Evolutionary conservation across 495 filamentous ascomycete species (phyloP), one percentile per base, ranked within the genome.

Genomic region (Aspergillus cavernicola): DNA sequence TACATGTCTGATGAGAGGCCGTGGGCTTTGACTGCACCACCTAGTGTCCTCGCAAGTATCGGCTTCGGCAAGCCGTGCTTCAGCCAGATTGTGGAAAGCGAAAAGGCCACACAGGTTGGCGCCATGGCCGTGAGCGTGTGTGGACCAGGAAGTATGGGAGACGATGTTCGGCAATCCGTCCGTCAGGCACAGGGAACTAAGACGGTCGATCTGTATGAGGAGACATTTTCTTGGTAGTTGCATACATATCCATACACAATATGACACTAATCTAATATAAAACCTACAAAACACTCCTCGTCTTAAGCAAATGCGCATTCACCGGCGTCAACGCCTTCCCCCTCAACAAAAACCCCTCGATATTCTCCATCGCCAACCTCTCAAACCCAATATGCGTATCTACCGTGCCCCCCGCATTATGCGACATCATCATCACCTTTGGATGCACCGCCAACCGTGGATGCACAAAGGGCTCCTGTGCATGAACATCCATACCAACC

Each of bases 311-410:
- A 51, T 85, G 76, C 59, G 75, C 45, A 63, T 90, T 89, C 13
- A 87, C 84, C 9, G 84, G 80, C 29, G 85, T 88, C 36, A 88
- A 56, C 4, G 85, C 74, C 57, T 77, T 68, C 39, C 71, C 66
- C 3, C 74, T 79, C 28, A 66, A 57, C 7, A 87, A 62, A 48
- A 85, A 85, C 1, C 73, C 75, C 58, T 84, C 66, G 26, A 90
- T 80, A 68, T 90, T 90, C 66, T 82, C 72, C 83, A 90, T 88
- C 22, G 79, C 81, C 62, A 89, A 57, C 61, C 80, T 74, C 73
- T 92, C 87, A 62, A 90, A 90, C 6, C 84, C 85, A 40, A 80
- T 70, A 58, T 87, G 83, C 46, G 83, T 85, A 67, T 90, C 85
- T 29, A 90, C 66, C 16, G 83, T 84, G 4, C 82, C 85, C 9